A percentile compares a stretch with the other conserved stretches of the same genome.
Conservation (phyloP, 768 basidiomycete species). For the Agrocybe pediades region DNA sequence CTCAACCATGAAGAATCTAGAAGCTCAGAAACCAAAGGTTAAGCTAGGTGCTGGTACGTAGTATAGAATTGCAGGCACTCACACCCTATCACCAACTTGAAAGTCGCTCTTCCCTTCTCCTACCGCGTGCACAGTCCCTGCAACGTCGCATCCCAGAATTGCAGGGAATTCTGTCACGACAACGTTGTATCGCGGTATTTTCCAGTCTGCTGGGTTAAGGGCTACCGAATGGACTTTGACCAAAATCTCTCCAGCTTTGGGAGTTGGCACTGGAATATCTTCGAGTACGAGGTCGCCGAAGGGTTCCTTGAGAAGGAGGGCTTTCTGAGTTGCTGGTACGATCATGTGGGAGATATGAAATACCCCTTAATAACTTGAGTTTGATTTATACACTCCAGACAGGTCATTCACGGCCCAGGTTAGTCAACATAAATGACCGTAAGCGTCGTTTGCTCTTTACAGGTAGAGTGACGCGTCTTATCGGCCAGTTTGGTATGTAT, state of each 20-base stretch:
- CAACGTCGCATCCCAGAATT: slow-evolving; percentile 47
- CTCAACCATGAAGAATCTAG: slow-evolving; percentile 29
- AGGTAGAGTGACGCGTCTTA: too few relatives aligned
- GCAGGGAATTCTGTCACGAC: slow-evolving; percentile 45
- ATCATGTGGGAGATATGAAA: too few relatives aligned
- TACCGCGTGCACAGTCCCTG: slow-evolving; percentile 50
- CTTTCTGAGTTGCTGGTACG: slow-evolving; percentile 28
- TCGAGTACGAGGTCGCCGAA: slow-evolving; percentile 20
- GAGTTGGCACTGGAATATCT: slow-evolving; percentile 19
- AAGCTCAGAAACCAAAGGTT: background rate
- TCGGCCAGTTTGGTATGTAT: too few relatives aligned
- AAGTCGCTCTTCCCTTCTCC: slow-evolving; percentile 51
- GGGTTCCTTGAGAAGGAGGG: slow-evolving; percentile 19
- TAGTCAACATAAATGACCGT: too few relatives aligned
- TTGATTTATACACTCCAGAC: too few relatives aligned
- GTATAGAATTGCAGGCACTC: background rate
- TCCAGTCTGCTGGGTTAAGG: slow-evolving; percentile 55
- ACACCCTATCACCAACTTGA: slow-evolving; percentile 55
- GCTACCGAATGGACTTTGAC: slow-evolving; percentile 38
- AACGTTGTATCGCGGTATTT: slow-evolving; percentile 42
- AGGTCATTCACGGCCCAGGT: too few relatives aligned
- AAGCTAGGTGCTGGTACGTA: slow-evolving; percentile 6
- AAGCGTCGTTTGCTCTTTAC: too few relatives aligned
- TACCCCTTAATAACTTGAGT: too few relatives aligned
- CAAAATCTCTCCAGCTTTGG: slow-evolving; percentile 39